Evolutionary conservation across 2,329 filamentous ascomycete species (phyloP), one percentile per base, ranked within the genome.

Genomic region (Aspergillus pseudonomiae): DNA sequence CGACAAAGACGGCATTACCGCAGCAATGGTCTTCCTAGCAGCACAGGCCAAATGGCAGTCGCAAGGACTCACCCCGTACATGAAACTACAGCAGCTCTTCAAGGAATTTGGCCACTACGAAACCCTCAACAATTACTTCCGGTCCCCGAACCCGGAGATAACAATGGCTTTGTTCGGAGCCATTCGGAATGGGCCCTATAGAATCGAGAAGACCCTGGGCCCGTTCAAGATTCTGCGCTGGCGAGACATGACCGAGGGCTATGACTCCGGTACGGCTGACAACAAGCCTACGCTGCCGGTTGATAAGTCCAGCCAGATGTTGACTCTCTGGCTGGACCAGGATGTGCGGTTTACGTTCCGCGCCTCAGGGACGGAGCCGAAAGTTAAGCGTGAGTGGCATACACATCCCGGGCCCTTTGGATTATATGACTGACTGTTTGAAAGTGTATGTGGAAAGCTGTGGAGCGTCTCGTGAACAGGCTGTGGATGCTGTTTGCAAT

Each of bases 1-100:
- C 67, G 88, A 90, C 74, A 90, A 90, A 70, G 88, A 90, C 72
- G 87, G 86, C 4, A 84, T 90, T 61, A 82, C 85, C 6, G 86
- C 87, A 2, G 85, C 87, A 3, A 81, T 84, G 12, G 79, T 88
- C 19, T 89, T 89, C 71, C 75, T 89, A 6, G 81, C 82, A 14
- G 86, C 85, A 1, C 80, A 82, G 62, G 80, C 81, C 21, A 75
- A 81, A 61, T 89, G 86, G 71, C 77, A 74, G 24, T 72, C 73
- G 3, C 78, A 86, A 66, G 83, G 83, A 3, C 73, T 87, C n/a
- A 87, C 85, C 0, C 85, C 86, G 0, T 86, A 81, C 66, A 74
- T 77, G 36, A 88, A 87, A 70, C 79, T 89, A 2, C 84, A 86
- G 65, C 72, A 83, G 61, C 75, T 89, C 3, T 89, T 88, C 68